phyloP scores from a whole-genome alignment of 2,329 filamentous ascomycete species.

The Fusarium sacchari region DNA sequence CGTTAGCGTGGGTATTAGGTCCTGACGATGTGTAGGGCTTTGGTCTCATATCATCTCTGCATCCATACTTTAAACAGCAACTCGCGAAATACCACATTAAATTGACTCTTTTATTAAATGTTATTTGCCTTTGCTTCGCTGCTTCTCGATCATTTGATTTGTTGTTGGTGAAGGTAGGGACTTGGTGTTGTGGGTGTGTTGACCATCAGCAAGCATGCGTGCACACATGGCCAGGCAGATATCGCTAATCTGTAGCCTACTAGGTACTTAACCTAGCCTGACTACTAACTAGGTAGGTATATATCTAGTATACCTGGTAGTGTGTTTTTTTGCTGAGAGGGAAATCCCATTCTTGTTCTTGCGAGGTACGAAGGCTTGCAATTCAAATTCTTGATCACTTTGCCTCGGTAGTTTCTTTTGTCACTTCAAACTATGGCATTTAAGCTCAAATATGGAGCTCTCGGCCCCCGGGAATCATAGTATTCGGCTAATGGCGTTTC shows the following conservation, averaged over 20 bases:
- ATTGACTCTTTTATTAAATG: background rate
- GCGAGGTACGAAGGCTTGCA: too few species aligned
- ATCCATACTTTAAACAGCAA: conserved; percentile 5
- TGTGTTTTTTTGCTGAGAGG: background rate
- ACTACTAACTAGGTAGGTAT: too few species aligned
- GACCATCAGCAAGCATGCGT: background rate
- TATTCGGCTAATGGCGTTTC: background rate
- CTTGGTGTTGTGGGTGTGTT: background rate
- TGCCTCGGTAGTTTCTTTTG: background rate
- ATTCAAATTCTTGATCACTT: background rate
- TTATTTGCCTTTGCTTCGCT: background rate
- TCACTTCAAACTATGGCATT: background rate
- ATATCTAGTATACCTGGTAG: background rate
- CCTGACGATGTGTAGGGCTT: conserved; percentile 2
- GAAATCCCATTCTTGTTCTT: background rate
- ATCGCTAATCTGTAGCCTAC: too few species aligned
- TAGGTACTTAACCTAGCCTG: too few species aligned
- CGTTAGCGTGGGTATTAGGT: conserved; percentile 2
- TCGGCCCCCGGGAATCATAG: background rate
- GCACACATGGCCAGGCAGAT: background rate
- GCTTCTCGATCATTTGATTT: background rate
- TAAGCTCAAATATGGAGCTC: background rate
- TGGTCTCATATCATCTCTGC: conserved; percentile 12
- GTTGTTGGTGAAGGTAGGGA: background rate
- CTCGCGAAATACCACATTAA: background rate